Conservation (phyloP, 2,329 filamentous ascomycete species). For the Paracamarosporium sp. region DNA sequence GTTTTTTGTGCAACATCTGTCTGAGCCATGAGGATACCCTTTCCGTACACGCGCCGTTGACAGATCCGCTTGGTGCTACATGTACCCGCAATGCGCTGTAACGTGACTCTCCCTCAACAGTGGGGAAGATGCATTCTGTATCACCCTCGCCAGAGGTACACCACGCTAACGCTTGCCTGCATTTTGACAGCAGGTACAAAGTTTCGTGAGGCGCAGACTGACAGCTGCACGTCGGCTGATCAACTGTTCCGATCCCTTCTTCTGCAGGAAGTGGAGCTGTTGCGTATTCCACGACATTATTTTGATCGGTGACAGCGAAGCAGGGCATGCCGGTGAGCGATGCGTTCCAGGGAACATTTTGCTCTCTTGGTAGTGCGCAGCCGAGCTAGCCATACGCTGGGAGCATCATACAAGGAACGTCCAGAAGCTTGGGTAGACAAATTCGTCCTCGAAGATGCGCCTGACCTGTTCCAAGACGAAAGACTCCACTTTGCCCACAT, state of each 20-base stretch:
- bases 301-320: conserved; percentile 18
- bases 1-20: conserved; percentile 32
- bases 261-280: conserved; percentile 19
- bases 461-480: conserved; percentile 97
- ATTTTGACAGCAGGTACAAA: conserved; percentile 36
- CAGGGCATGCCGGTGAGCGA: conserved; percentile 11
- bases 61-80: conserved; percentile 25
- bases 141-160: conserved; percentile 25
- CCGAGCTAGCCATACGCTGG: background rate
- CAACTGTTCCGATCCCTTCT: conserved; percentile 18
- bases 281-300: conserved; percentile 11
- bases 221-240: conserved; percentile 29
- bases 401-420: conserved; percentile 79
- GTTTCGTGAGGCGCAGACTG: conserved; percentile 22
- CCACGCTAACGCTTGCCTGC: conserved; percentile 33
- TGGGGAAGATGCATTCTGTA: conserved; percentile 30
- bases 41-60: conserved; percentile 23
- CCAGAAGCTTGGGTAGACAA: conserved; percentile 98
- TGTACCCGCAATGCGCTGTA: conserved; percentile 41
- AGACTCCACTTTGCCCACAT: conserved; percentile 97
- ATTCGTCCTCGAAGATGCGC: conserved; percentile 97
- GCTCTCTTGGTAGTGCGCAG: conserved; percentile 12
- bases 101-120: conserved; percentile 31
- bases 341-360: conserved; percentile 12
- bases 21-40: conserved; percentile 25